Base-by-base conservation (phyloP, 139 green algal genomes). In the Diplosphaera chodatii region DNA sequence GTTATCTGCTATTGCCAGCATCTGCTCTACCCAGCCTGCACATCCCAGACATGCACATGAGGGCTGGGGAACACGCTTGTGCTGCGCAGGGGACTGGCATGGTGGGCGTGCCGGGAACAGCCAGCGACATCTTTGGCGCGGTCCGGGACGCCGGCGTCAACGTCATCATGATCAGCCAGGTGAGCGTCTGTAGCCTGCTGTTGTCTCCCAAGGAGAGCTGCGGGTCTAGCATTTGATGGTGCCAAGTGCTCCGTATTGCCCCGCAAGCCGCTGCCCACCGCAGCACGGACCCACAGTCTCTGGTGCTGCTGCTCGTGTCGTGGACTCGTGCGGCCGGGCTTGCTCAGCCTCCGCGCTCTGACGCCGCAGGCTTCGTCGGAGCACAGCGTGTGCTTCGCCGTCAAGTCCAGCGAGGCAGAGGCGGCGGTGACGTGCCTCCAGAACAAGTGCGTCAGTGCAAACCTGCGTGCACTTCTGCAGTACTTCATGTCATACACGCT, bases 101-200 rank as follows among this genome's bases (percentile, higher is more conserved):
- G 93, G 90, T 97, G 62, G 94, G 94, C 25, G 94, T 99, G 23
- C 94, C 92, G 18, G 94, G 94, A 67, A 98, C 91, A 32, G 94
- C 94, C 27, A 83, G 72, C 31, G 77, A 84, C 63, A 93, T 99
- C 70, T 99, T 99, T 78, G 73, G 40, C 40, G 84, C 85, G 18
- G 88, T 98, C 37, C 85, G 87, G 3, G 93, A 98, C 76, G 86
- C 88, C 10, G 78, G 75, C 65, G 86, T 96, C 72, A 99, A 99
- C 82, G 94, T 97, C 62, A 96, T 97, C 85, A 98, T 98, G 92
- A 99, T 99, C 82, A 94, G 84, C 55, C 91, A 97, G 83, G 56
- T 64, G 1, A 6, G 37, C 10, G 37, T 6, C 37, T 48, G 8
- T 48, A n/a, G n/a, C n/a, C n/a, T n/a, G n/a, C n/a, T n/a, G n/a